These are phyloP conservation scores for Russula olivacea DNA, from an alignment of 768 basidiomycete genomes.

Conservation along the genomic window DNA sequence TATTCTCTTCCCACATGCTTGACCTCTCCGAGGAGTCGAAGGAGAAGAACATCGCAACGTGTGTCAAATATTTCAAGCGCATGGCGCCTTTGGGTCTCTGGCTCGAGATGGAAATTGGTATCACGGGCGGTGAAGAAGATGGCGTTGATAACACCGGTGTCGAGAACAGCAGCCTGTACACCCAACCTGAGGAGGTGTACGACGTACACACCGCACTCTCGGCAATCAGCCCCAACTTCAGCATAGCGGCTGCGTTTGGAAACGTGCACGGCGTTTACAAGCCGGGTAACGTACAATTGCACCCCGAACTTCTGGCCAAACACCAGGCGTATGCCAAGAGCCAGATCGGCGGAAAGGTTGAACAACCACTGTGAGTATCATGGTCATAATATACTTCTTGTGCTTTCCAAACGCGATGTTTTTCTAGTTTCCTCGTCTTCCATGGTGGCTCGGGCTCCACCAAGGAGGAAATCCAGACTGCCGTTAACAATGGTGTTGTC, in stretches of 20 bases:
- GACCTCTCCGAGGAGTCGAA: constrained; percentile 91
- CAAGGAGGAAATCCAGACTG: constrained; percentile 90
- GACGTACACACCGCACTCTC: constrained; percentile 84
- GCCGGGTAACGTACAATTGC: constrained; percentile 93
- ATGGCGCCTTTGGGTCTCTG: constrained; percentile 89
- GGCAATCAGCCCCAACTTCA: constrained; percentile 87
- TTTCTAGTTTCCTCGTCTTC: constrained; percentile 89
- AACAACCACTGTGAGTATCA: constrained; percentile 73
- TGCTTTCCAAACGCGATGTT: constrained; percentile 9
- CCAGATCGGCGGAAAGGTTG: constrained; percentile 56
- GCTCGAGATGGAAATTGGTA: constrained; percentile 99
- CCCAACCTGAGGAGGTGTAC: constrained; percentile 93
- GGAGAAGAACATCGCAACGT: constrained; percentile 91
- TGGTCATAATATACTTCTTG: neutral
- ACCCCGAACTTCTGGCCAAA: constrained; percentile 85
- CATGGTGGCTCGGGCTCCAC: constrained; percentile 98
- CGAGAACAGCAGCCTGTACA: constrained; percentile 92
- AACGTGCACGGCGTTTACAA: constrained; percentile 99
- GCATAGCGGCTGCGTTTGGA: constrained; percentile 96
- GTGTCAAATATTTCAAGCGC: constrained; percentile 91
- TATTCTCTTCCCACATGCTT: constrained; percentile 98
- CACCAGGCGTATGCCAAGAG: constrained; percentile 75
- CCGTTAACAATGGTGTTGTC: constrained; percentile 87
- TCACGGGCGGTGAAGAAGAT: constrained; percentile 99
- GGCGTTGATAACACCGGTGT: constrained; percentile 97